Evolutionary conservation across 208 protist genomes (phyloP), one percentile per base, ranked within the genome.

Genomic region (Naegleria gruberi): DNA sequence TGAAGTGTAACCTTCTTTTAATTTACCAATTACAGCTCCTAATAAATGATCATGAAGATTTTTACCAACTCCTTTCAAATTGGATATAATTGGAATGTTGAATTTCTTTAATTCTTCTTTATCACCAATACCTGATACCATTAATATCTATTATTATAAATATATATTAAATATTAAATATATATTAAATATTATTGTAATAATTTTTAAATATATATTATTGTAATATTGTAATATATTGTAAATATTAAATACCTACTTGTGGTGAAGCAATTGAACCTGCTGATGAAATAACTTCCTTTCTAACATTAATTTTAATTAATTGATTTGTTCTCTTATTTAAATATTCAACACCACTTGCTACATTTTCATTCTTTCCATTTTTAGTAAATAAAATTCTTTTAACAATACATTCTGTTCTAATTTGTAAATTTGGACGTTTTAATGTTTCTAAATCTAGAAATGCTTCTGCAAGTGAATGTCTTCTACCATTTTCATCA

Each of bases 251-350:
- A 19, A 77, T 37, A n/a, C 23, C 15, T 42, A 82, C 34, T 40
- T 89, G 85, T 44, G 85, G 85, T 19, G 46, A 41, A n/a, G 41
- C 12, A 74, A 89, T 43, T 12, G 85, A 44, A 74, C 85, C 85
- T 74, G 85, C 85, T 26, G n/a, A 41, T 30, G 74, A 57, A 74
- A 89, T 89, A 8, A 89, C 40, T 89, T 89, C 85, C 5, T 74
- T 73, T 42, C 19, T 74, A 30, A 46, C 46, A 10, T 26, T 41
- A 10, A 86, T 26, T 19, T 7, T 43, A 23, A 89, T 30, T 19
- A 23, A 10, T 19, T 65, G 19, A 30, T 57, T 40, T 65, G 10
- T 89, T 40, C 19, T 40, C 26, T 55, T 51, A 19, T 87, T 23
- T 6, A 87, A 17, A 40, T 55, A 87, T 40, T 87, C 82, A 7